These are phyloP conservation scores for Flaveria brownii DNA, from an alignment of 129 eudicot genomes.

Conservation along the genomic window DNA sequence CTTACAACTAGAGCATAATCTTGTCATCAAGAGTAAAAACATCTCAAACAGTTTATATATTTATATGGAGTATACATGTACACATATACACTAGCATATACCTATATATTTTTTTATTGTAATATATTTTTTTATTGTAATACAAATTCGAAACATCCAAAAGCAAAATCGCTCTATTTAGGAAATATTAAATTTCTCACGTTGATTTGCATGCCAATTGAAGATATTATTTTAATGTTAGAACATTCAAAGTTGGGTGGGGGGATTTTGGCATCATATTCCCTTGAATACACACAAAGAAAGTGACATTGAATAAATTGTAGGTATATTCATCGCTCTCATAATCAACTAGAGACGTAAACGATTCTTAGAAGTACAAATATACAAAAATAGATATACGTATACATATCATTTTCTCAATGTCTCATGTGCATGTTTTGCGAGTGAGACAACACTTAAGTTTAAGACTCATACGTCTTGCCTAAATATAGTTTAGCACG, in stretches of 20 bases:
- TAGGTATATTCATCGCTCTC: constrained; percentile 12
- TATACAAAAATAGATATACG: constrained; percentile 10
- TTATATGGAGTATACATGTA: background rate
- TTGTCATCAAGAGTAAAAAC: no score
- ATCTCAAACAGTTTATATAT: no score
- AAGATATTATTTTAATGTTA: background rate
- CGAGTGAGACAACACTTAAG: background rate
- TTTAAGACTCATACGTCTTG: background rate
- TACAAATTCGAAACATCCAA: background rate
- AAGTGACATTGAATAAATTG: constrained; percentile 17
- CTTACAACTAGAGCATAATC: no score
- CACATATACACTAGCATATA: background rate
- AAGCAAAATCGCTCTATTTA: background rate
- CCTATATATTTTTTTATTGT: background rate
- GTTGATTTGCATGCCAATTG: background rate
- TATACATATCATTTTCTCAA: constrained; percentile 6
- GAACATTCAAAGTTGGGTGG: constrained; percentile 32
- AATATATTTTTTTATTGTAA: background rate
- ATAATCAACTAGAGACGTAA: constrained; percentile 28
- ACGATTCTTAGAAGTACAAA: constrained; percentile 10
- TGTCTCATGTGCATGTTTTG: background rate
- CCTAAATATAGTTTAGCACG: background rate
- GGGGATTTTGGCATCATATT: constrained; percentile 26
- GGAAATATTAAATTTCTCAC: background rate
- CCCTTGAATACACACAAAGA: constrained; percentile 2